phyloP scores from a whole-genome alignment of 352 stramenopile genomes.

The Phytophthora hybrid region DNA sequence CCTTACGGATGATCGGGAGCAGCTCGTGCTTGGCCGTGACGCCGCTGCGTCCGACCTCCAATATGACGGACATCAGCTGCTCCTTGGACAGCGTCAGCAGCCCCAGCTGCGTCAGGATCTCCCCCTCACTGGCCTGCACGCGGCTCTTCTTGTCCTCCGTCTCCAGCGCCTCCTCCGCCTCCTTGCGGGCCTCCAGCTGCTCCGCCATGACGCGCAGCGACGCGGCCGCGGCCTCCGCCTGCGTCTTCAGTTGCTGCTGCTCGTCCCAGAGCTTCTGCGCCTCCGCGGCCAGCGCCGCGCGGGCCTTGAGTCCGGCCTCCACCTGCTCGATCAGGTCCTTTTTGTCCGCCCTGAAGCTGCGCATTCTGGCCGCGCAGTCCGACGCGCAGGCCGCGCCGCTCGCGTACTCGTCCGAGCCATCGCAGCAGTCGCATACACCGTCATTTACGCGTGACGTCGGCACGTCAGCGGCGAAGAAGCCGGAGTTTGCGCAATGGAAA shows the following conservation, averaged over 20 bases:
- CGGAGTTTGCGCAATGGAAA: slow-evolving; percentile 54
- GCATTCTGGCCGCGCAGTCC: slow-evolving; percentile 42
- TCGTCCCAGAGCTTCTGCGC: slow-evolving; percentile 48
- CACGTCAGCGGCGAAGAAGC: slow-evolving; percentile 64
- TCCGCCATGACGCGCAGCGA: slow-evolving; percentile 50
- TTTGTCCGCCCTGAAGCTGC: slow-evolving; percentile 62
- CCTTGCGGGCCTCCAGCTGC: slow-evolving; percentile 48
- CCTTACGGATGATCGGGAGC: slow-evolving; percentile 57
- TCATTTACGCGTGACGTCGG: slow-evolving; percentile 88
- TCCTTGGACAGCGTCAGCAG: slow-evolving; percentile 63
- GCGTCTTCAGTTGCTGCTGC: slow-evolving; percentile 40
- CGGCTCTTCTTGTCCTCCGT: slow-evolving; percentile 56
- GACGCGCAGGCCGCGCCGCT: slow-evolving; percentile 51
- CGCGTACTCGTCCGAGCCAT: slow-evolving; percentile 92
- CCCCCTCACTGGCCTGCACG: slow-evolving; percentile 48
- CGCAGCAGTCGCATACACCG: slow-evolving; percentile 98
- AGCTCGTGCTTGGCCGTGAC: slow-evolving; percentile 63
- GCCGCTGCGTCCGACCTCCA: slow-evolving; percentile 60
- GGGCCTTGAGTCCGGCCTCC: slow-evolving; percentile 67
- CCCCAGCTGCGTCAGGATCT: slow-evolving; percentile 66
- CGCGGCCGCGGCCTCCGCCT: slow-evolving; percentile 36
- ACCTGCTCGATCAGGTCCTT: slow-evolving; percentile 76
- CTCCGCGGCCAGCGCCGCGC: slow-evolving; percentile 41
- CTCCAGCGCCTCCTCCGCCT: slow-evolving; percentile 58
- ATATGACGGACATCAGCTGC: slow-evolving; percentile 64